Percentiles rank a stretch among this genome's conserved stretches.
Evolutionary conservation across 257 asterid genomes (phyloP).

Genomic region (Forsythia suspensa): DNA sequence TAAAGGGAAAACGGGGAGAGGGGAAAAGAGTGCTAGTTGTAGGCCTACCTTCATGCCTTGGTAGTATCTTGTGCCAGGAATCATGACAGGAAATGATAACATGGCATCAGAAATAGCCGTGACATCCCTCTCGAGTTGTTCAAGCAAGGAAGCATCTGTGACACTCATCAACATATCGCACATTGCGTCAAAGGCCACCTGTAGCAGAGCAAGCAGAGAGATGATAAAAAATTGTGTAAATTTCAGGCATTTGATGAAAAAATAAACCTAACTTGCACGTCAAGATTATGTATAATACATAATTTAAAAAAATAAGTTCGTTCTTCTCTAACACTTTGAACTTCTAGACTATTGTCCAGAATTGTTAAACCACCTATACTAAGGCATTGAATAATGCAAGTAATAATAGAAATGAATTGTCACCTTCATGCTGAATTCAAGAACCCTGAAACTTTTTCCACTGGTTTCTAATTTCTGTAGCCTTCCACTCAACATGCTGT

Average conservation of each 20-base stretch:
- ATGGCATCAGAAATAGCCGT: slow-evolving; percentile 46
- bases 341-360: neutral
- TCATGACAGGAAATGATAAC: slow-evolving; percentile 54
- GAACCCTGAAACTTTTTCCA: slow-evolving; percentile 47
- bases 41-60: slow-evolving; percentile 49
- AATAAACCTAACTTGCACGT: too few species aligned
- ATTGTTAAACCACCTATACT: too few species aligned
- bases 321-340: too few species aligned
- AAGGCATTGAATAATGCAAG: neutral
- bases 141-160: slow-evolving; percentile 35
- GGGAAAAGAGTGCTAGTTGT: too few species aligned
- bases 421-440: slow-evolving; percentile 61
- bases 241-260: too few species aligned
- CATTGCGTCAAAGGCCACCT: slow-evolving; percentile 55
- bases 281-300: too few species aligned
- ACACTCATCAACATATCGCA: slow-evolving; percentile 56
- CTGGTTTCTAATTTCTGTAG: slow-evolving; percentile 35
- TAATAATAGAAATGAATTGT: neutral
- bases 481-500: slow-evolving; percentile 34
- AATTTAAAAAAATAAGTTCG: neutral
- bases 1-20: too few species aligned
- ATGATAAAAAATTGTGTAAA: too few species aligned
- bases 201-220: slow-evolving; percentile 3
- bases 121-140: slow-evolving; percentile 42
- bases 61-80: slow-evolving; percentile 62